Evolutionary conservation across 129 eudicot genomes (phyloP), one percentile per base, ranked within the genome.

Genomic region (Flaveria linearis): DNA sequence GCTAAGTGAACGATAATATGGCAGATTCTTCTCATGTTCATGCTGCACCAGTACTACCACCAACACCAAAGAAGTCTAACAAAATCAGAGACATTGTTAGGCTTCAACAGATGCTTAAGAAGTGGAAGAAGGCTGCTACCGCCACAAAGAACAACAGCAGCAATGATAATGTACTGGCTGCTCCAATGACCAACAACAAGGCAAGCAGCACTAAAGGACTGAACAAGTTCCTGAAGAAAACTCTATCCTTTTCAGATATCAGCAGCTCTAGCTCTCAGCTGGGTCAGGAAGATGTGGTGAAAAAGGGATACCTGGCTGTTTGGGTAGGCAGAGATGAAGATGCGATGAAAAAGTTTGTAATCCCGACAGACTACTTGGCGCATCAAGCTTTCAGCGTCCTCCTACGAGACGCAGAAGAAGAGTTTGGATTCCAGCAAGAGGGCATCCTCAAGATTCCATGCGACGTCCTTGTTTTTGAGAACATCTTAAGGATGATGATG

Each of bases 391-490:
- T 95, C 64, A 83, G 85, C n/a, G 68, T 86, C 51, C 72, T 95
- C 1, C 83, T 95, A 11, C 71, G 91, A 58, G 94, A 95, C 43
- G 99, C 97, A 0, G 99, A 95, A 78, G 99, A 91, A 60, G 99
- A 95, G 74, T 95, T 95, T 55, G 99, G 99, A 4, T 95, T 95
- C 81, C 99, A 94, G 25, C 93, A 91, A 78, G 92, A 91, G 66
- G 99, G 99, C 0, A 86, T 91, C 20, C 92, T 95, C 10, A 84
- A 82, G 88, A 84, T 95, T 66, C 99, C 99, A 9, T 95, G 97
- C 36, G 85, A 91, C 16, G 84, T 95, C 42, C 80, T 83, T 0
- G 57, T 95, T 50, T 95, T 95, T 41, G 90, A 89, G 74, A 84
- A 83, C 28, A 82, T 95, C 11, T 77, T 95, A 57, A 86, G 84